Percentiles rank a stretch among this genome's conserved stretches.
These are phyloP conservation scores for Chenopodium suecicum DNA, from an alignment of 148 eudicot species.

Conservation along the genomic window DNA sequence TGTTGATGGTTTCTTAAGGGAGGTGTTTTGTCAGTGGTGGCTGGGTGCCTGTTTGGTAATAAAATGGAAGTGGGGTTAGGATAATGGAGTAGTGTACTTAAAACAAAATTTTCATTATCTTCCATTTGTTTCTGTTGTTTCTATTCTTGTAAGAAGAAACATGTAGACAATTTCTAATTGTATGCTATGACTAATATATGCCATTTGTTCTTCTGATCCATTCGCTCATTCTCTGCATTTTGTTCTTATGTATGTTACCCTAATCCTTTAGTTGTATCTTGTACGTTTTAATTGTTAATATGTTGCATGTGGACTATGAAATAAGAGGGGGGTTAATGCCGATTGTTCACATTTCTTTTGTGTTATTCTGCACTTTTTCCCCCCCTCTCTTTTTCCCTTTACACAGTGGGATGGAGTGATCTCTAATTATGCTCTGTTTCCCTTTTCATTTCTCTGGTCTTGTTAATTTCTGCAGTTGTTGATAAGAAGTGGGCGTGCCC, in stretches of 20 bases:
- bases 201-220: background rate
- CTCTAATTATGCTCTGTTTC: background rate
- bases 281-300: background rate
- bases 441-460: background rate
- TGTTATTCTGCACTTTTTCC: background rate
- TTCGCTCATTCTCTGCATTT: background rate
- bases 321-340: background rate
- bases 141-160: background rate
- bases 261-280: background rate
- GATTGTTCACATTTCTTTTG: background rate
- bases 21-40: background rate
- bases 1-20: background rate
- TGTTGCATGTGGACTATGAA: background rate
- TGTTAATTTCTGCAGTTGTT: conserved; percentile 54
- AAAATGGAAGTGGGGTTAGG: background rate
- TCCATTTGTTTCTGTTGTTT: background rate
- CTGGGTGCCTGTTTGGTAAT: too few species aligned
- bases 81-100: too few species aligned
- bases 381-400: background rate
- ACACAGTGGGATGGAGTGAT: conserved; percentile 3
- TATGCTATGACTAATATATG: background rate
- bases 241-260: background rate
- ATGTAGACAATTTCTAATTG: background rate
- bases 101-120: background rate
- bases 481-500: conserved; percentile 90